phyloP scores from a whole-genome alignment of 2,329 filamentous ascomycete species.

The Grosmannia clavigera region DNA sequence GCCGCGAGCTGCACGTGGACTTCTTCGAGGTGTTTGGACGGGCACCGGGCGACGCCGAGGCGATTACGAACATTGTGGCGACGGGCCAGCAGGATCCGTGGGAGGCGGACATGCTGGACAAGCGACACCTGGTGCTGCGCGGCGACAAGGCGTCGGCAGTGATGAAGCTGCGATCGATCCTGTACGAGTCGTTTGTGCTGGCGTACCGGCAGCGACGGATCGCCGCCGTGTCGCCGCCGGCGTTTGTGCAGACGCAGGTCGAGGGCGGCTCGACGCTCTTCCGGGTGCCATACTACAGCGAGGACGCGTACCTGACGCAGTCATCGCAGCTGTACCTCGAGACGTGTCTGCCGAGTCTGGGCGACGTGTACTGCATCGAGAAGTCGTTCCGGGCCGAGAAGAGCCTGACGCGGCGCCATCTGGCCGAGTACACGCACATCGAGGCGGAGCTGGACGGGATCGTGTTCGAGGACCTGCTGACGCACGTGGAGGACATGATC shows the following conservation, averaged over 20 bases:
- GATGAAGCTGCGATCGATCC: slow-evolving; percentile 73
- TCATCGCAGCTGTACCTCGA: slow-evolving; percentile 96
- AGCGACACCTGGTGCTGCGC: slow-evolving; percentile 74
- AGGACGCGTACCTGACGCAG: slow-evolving; percentile 88
- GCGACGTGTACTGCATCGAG: slow-evolving; percentile 95
- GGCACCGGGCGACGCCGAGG: slow-evolving; percentile 77
- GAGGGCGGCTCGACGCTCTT: slow-evolving; percentile 90
- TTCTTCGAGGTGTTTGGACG: slow-evolving; percentile 61
- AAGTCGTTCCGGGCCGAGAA: slow-evolving; percentile 99
- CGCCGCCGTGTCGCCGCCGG: slow-evolving; percentile 77
- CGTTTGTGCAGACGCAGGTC: slow-evolving; percentile 88
- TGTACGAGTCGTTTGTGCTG: slow-evolving; percentile 69
- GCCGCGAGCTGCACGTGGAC: slow-evolving; percentile 82
- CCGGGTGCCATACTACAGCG: slow-evolving; percentile 50
- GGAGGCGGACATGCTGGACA: slow-evolving; percentile 38
- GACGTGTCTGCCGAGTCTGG: slow-evolving; percentile 79
- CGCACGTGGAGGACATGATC: slow-evolving; percentile 76
- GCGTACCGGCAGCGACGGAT: slow-evolving; percentile 66
- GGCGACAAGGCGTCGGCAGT: slow-evolving; percentile 75
- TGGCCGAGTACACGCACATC: slow-evolving; percentile 90
- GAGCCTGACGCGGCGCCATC: slow-evolving; percentile 81
- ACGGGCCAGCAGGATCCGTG: slow-evolving; percentile 49
- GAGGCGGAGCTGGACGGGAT: slow-evolving; percentile 97
- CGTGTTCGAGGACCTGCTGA: slow-evolving; percentile 76
- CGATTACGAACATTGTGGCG: slow-evolving; percentile 68